Base-by-base conservation (phyloP, 1,139 yeast species). In the Zygotorulaspora mrakii region DNA sequence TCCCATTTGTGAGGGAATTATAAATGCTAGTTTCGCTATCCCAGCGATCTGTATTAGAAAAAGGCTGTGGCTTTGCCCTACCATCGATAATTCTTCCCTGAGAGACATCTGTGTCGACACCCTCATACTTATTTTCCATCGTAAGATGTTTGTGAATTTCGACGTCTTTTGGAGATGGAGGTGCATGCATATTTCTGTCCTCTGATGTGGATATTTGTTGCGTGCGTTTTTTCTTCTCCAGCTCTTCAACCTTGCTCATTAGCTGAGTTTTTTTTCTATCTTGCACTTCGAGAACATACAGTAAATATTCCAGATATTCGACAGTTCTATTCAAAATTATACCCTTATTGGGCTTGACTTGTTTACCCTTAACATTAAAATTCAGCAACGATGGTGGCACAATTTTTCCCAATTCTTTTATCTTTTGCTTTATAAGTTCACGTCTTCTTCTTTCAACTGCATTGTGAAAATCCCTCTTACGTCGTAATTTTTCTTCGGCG, bases 381-480 rank as follows among this genome's bases (percentile, higher is more conserved):
- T 77, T 73, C 22, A 82, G 61, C 49, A 83, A 61, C 3, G 84
- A 72, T 1, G 87, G 87, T 0, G 94, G 94, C 0, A 82, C 85
- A 34, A 82, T 67, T 22, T 72, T 62, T 1, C 89, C 87, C 48
- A 83, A 63, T 48, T 82, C 89, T 56, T 81, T 80, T 45, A 83
- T 82, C 52, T 82, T 75, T 54, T 80, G 84, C 59, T 83, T 83
- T 49, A 83, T 83, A 51, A 83, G 66, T 55, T 83, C 94, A 50
- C 94, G 70, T 59, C 94, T 71, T 58, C 89, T 71, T 56, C 91
- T 69, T 59, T 83, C 94, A 4, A 83, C 94, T 1, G 88, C 91
- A 57, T 83, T 83, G 56, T 83, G 94, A 52, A 82, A 78, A 55
- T 82, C 89, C 48, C 88, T 68, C 52, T 89, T 71, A 53, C 91